Evolutionary conservation across 768 basidiomycete genomes (phyloP).

Genomic region (Rhodocollybia butyracea): DNA sequence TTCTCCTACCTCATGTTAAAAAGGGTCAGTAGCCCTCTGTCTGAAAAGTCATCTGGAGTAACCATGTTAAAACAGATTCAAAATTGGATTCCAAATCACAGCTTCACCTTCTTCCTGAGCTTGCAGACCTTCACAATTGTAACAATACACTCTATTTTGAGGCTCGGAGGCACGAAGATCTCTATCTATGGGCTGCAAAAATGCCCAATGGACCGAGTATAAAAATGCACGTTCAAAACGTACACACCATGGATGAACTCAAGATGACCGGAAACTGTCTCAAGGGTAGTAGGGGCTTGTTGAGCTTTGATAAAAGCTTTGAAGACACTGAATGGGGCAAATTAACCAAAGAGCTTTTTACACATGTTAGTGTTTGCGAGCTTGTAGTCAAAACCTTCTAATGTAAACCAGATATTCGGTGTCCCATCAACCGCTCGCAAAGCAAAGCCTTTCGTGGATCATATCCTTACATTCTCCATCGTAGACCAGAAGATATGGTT

Average conservation of each 20-base stretch:
- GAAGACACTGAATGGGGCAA: constrained; percentile 85
- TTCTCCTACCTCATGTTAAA: constrained; percentile 89
- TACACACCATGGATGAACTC: constrained; percentile 99
- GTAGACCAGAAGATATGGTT: constrained; percentile 98
- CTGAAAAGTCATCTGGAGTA: background rate
- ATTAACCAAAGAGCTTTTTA: constrained; percentile 90
- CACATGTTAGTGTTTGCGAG: constrained; percentile 59
- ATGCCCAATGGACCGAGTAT: constrained; percentile 97
- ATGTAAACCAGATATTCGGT: constrained; percentile 84
- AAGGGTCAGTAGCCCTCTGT: constrained; percentile 63
- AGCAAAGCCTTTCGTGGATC: constrained; percentile 97
- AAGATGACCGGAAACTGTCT: constrained; percentile 99
- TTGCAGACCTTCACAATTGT: constrained; percentile 96
- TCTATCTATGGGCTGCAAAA: constrained; percentile 96
- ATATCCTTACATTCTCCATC: constrained; percentile 93
- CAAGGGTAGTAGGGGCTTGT: constrained; percentile 88
- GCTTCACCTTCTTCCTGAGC: constrained; percentile 87
- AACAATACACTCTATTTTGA: constrained; percentile 98
- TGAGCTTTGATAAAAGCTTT: constrained; percentile 90
- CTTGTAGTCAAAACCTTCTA: too few species aligned
- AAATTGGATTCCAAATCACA: constrained; percentile 98
- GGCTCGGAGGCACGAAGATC: constrained; percentile 90
- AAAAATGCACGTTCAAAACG: constrained; percentile 96
- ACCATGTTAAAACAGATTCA: constrained; percentile 57
- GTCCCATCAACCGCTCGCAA: constrained; percentile 89